These are phyloP conservation scores for Globisporangium radiosum DNA, from an alignment of 352 stramenopile species.

Conservation along the genomic window DNA sequence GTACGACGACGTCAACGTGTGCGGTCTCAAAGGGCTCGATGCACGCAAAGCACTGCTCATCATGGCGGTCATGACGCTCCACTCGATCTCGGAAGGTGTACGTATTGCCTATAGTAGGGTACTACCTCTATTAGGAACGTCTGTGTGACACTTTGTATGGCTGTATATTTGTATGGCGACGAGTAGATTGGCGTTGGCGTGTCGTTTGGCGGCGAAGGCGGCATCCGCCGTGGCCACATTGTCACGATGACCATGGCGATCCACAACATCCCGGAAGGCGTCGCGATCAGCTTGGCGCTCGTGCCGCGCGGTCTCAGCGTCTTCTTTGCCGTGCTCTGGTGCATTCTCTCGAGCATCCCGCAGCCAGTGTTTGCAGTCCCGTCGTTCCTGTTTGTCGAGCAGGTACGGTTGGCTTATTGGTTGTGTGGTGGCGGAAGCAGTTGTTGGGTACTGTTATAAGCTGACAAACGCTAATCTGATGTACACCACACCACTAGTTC, in stretches of 20 bases:
- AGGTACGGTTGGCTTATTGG: constrained; percentile 8
- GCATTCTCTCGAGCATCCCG: constrained; percentile 87
- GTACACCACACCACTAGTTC: constrained; percentile 35
- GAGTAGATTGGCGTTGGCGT: constrained; percentile 92
- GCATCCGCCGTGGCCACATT: constrained; percentile 93
- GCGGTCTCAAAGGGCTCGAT: constrained; percentile 70
- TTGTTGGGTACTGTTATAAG: no score
- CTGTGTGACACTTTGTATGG: not conserved
- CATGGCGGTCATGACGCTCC: constrained; percentile 98
- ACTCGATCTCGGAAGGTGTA: constrained; percentile 97
- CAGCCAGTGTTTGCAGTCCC: constrained; percentile 98
- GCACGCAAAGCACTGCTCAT: constrained; percentile 93
- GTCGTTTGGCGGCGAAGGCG: constrained; percentile 92
- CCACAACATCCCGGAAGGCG: constrained; percentile 98
- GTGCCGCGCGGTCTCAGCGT: constrained; percentile 89
- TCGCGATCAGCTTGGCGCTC: constrained; percentile 94
- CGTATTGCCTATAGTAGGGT: constrained; percentile 6
- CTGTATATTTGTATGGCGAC: not conserved
- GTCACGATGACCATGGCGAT: constrained; percentile 97
- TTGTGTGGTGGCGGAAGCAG: no score
- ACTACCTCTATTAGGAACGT: not conserved
- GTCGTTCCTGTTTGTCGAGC: constrained; percentile 88
- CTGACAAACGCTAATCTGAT: no score
- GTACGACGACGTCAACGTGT: constrained; percentile 93
- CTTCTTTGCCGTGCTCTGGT: constrained; percentile 84